Base-by-base conservation (phyloP, 2,329 filamentous ascomycete genomes). In the Sphaerostilbella broomeana region DNA sequence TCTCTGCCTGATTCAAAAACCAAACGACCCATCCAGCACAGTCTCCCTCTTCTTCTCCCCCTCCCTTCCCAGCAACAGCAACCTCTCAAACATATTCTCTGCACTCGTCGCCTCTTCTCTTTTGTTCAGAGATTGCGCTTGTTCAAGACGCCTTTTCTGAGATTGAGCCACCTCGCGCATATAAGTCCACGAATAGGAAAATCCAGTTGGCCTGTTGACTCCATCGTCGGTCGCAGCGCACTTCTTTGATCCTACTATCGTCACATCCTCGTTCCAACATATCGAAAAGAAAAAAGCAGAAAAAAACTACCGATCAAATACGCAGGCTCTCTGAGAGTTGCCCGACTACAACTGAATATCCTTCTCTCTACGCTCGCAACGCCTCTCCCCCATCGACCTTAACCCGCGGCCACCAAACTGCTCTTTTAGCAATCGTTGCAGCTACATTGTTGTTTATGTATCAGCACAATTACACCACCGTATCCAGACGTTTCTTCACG, bases 401-500 rank as follows among this genome's bases (percentile, higher is more conserved):
- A 6, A 31, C 20, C 34, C 18, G 21, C 21, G 12, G 13, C 28
- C 40, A 42, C 35, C 28, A 27, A 38, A 42, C 46, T 48, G 50
- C 48, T 52, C 57, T 58, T 52, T 51, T 59, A 61, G 53, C 38
- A 51, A 45, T 50, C 42, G 43, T 51, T 50, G 49, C 55, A 48
- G 42, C 49, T 53, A 63, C 56, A 58, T 60, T 61, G 59, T 62
- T 84, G 87, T 94, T 85, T 94, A 94, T 94, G 88, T 94, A 94
- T 95, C 88, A 88, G 86, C 84, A 86, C 86, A 84, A 84, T 81
- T 65, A 75, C 62, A 78, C 78, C 79, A 79, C 85, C 84, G 81
- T 87, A 81, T 88, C 86, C 81, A 86, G 82, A 86, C 83, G 90
- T 82, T 86, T 86, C 75, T 80, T 86, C 75, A 86, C 87, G 85